phyloP scores from a whole-genome alignment of 257 asterid genomes.

The Solanum infundibuliforme region DNA sequence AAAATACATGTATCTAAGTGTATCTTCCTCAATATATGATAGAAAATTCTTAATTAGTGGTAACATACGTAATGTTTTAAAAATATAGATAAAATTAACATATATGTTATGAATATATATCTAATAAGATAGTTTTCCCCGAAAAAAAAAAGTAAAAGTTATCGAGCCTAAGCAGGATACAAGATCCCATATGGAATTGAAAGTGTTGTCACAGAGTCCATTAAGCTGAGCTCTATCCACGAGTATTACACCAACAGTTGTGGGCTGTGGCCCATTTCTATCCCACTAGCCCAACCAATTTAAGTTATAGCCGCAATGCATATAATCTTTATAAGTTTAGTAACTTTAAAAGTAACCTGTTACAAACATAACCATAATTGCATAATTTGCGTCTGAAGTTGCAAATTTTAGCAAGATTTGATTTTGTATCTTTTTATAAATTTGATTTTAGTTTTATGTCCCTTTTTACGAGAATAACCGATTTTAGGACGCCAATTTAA shows the following conservation, averaged over 20 bases:
- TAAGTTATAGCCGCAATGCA: background rate
- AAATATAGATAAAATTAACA: too few species aligned
- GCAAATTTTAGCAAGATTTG: background rate
- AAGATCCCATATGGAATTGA: background rate
- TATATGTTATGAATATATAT: background rate
- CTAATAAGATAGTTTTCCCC: background rate
- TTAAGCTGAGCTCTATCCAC: background rate
- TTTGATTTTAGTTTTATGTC: background rate
- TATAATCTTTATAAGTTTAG: background rate
- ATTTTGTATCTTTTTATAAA: background rate
- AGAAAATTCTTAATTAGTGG: too few species aligned
- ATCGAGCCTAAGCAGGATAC: background rate
- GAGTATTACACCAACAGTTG: background rate
- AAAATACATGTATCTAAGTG: too few species aligned
- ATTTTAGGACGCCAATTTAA: background rate
- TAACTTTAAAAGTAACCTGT: background rate
- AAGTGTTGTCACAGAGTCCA: background rate
- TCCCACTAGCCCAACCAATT: background rate
- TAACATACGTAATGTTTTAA: too few species aligned
- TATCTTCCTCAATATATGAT: too few species aligned
- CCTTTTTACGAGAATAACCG: background rate
- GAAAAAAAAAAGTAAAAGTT: background rate
- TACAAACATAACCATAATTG: background rate
- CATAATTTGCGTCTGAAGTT: background rate
- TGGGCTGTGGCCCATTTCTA: background rate